These are phyloP conservation scores for Fennellomyces sp. DNA, from an alignment of 371 early-diverging fungal species.

Conservation along the genomic window DNA sequence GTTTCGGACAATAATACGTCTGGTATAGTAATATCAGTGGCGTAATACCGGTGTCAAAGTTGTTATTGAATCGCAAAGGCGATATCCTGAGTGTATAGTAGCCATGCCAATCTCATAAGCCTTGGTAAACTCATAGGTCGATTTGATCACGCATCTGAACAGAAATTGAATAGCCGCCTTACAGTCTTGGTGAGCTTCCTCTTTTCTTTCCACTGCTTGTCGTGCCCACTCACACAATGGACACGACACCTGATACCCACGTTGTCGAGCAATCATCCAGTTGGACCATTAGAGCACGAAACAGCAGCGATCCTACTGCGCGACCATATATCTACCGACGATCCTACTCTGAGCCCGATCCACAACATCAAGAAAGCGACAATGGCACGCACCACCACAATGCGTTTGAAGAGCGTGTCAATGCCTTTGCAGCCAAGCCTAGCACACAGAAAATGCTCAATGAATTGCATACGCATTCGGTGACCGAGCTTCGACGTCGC, in stretches of 20 bases:
- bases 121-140: no score
- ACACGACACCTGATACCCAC: not conserved
- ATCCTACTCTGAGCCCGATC: not conserved
- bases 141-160: no score
- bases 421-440: slow-evolving; percentile 12
- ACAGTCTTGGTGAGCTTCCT: no score
- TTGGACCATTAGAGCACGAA: not conserved
- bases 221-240: no score
- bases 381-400: not conserved
- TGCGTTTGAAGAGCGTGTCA: slow-evolving; percentile 15
- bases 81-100: no score
- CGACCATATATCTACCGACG: not conserved
- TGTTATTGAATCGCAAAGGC: no score
- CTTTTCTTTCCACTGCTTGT: no score
- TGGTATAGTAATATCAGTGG: no score
- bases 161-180: no score
- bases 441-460: slow-evolving; percentile 5
- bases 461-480: slow-evolving; percentile 11
- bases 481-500: slow-evolving; percentile 18
- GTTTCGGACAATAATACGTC: no score
- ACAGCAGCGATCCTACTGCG: not conserved
- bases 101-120: no score
- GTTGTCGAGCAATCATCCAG: not conserved
- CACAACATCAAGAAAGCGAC: not conserved
- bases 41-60: no score